Evolutionary conservation across 163 green algal genomes (phyloP).

Genomic region (Chloromonas sp.): DNA sequence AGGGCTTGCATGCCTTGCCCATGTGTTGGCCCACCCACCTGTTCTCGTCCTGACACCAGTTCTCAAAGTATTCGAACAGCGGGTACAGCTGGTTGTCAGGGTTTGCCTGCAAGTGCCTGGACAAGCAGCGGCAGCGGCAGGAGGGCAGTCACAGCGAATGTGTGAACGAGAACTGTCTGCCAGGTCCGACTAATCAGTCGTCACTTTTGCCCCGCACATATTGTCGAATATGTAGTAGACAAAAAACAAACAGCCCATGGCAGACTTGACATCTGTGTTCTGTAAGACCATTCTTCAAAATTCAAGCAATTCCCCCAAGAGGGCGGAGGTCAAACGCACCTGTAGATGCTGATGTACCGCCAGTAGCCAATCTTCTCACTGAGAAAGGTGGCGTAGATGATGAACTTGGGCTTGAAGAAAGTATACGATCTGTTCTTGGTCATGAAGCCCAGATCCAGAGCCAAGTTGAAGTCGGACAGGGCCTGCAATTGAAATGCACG

Average conservation of each 20-base stretch:
- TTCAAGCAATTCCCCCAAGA: no score
- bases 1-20: no score
- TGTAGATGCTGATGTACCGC: conserved; percentile 80
- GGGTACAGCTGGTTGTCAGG: conserved; percentile 78
- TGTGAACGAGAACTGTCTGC: no score
- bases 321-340: no score
- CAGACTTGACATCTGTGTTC: no score
- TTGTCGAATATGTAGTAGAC: no score
- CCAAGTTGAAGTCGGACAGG: conserved; percentile 90
- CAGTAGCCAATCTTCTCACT: conserved; percentile 99
- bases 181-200: no score
- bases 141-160: conserved; percentile 17
- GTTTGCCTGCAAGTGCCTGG: conserved; percentile 93
- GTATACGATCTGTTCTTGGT: conserved; percentile 94
- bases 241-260: no score
- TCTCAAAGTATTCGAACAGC: conserved; percentile 99
- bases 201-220: no score
- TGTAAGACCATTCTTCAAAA: no score
- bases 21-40: conserved; percentile 13
- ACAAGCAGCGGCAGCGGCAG: conserved; percentile 59
- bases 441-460: conserved; percentile 94
- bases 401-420: conserved; percentile 98
- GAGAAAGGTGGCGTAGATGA: conserved; percentile 98
- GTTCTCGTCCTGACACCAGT: conserved; percentile 96
- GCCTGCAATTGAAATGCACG: conserved; percentile 58